These are phyloP conservation scores for Thalassia testudinum DNA, from an alignment of 116 monocot species.

Conservation along the genomic window DNA sequence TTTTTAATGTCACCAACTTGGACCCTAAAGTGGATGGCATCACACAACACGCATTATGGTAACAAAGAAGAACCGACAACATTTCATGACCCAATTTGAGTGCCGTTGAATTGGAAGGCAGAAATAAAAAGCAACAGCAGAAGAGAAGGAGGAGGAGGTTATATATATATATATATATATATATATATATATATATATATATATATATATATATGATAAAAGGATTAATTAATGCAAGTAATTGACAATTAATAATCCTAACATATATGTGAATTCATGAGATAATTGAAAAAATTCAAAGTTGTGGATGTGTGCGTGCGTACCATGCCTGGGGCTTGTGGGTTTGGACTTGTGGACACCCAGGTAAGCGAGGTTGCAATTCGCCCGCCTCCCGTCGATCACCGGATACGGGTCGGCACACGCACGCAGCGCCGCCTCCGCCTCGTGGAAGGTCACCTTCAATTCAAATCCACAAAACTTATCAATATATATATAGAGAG, in stretches of 20 bases:
- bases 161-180: too few relatives aligned
- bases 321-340: constrained; percentile 55
- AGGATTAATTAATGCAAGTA: too few relatives aligned
- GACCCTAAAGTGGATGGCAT: background rate
- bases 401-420: constrained; percentile 76
- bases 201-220: too few relatives aligned
- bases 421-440: constrained; percentile 66
- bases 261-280: background rate
- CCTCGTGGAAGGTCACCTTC: constrained; percentile 28
- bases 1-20: too few relatives aligned
- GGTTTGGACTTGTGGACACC: constrained; percentile 74
- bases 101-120: too few relatives aligned
- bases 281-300: background rate
- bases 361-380: constrained; percentile 91
- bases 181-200: too few relatives aligned
- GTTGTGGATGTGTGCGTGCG: too few relatives aligned
- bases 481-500: background rate
- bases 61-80: background rate
- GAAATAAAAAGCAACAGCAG: too few relatives aligned
- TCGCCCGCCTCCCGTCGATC: constrained; percentile 82
- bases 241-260: too few relatives aligned
- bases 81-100: background rate
- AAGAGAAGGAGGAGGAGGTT: too few relatives aligned
- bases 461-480: background rate
- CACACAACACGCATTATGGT: background rate